A percentile compares a stretch with the other conserved stretches of the same genome.
Conservation (phyloP, 345 rosid genomes). For the Eucalyptus polyanthemos region DNA sequence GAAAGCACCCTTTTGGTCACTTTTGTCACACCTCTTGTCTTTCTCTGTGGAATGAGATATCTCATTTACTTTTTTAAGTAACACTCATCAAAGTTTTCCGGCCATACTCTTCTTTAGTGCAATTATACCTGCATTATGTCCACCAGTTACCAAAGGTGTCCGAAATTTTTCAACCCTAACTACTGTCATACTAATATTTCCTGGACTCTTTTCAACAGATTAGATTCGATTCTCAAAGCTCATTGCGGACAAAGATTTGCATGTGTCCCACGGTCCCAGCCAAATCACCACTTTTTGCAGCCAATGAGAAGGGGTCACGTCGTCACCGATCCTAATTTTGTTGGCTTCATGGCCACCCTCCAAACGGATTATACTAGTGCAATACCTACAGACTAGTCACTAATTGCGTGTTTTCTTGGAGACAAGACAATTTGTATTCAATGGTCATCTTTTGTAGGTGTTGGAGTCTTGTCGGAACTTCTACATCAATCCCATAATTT, state of each 20-base stretch:
- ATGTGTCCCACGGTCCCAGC: neutral
- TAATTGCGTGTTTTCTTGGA: neutral
- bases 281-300: neutral
- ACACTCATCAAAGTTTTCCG: neutral
- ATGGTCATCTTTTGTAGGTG: neutral
- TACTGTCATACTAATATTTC: neutral
- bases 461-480: neutral
- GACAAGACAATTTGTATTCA: neutral
- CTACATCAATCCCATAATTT: neutral
- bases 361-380: neutral
- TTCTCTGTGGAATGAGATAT: neutral
- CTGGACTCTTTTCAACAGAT: neutral
- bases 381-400: neutral
- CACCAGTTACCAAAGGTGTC: neutral
- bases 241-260: neutral
- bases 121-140: slow-evolving; percentile 12
- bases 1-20: neutral
- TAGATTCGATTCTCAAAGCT: neutral
- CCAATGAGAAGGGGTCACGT: neutral
- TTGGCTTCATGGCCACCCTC: neutral
- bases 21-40: neutral
- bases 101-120: neutral
- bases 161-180: neutral
- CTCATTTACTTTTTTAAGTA: neutral
- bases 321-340: neutral